Evolutionary conservation across 257 asterid genomes (phyloP).

Genomic region (Handroanthus guayacan): DNA sequence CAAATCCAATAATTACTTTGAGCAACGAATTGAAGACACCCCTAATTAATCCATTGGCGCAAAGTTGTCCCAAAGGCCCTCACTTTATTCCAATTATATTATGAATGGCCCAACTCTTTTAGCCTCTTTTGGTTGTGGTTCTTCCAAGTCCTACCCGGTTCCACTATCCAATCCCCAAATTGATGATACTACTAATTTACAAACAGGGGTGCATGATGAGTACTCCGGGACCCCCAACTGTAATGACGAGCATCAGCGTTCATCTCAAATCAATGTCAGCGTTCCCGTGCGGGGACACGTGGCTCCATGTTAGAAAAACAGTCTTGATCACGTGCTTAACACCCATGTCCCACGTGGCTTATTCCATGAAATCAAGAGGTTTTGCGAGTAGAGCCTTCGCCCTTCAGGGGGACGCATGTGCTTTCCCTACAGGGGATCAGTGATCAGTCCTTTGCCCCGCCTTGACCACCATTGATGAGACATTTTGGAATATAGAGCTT

Average conservation of each 20-base stretch:
- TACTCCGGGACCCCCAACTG: slow-evolving; percentile 14
- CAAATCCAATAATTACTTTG: too few relatives aligned
- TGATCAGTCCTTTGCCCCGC: slow-evolving; percentile 6
- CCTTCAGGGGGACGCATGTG: slow-evolving; percentile 24
- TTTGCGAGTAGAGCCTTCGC: slow-evolving; percentile 15
- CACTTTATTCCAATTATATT: too few relatives aligned
- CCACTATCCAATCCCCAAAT: neutral
- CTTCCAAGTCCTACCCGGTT: slow-evolving; percentile 2
- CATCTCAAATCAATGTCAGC: slow-evolving; percentile 36
- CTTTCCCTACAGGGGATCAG: slow-evolving; percentile 16
- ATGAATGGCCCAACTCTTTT: neutral
- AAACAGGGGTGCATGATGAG: neutral
- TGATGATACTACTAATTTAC: neutral
- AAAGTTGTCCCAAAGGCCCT: too few relatives aligned
- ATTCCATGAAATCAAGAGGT: neutral
- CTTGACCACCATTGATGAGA: neutral
- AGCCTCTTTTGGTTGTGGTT: neutral
- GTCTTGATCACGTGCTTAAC: slow-evolving; percentile 30
- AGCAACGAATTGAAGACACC: too few relatives aligned
- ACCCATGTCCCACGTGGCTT: slow-evolving; percentile 38
- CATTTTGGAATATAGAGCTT: neutral
- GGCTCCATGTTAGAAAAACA: slow-evolving; percentile 11
- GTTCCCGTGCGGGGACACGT: slow-evolving; percentile 21
- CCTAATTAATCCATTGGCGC: too few relatives aligned
- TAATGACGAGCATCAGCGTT: slow-evolving; percentile 22